Evolutionary conservation across 1,284 basidiomycete genomes (phyloP), one percentile per base, ranked within the genome.

Genomic region (Ceratorhiza oryzae-sativae): DNA sequence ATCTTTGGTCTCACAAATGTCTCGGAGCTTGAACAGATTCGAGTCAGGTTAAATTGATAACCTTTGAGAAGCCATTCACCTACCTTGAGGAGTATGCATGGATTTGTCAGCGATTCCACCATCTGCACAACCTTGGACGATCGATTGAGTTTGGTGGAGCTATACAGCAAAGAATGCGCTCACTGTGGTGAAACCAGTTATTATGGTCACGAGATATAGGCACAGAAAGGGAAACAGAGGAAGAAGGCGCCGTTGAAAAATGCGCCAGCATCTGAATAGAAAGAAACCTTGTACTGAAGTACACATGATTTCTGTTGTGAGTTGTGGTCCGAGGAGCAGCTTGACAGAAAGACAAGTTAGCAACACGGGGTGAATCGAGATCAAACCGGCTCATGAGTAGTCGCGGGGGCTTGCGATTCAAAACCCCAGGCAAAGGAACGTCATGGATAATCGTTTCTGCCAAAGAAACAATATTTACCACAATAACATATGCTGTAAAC

Each of bases 211-310:
- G 23, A 71, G 13, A 25, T 48, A 49, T 12, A 60, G 48, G 39
- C 10, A 13, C 1, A 71, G 34, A n/a, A 71, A 60, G 3, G 68
- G 68, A 9, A 60, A 1, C n/a, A 71, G 32, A 13, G 42, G 53
- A 5, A 61, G 18, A 6, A 53, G 12, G 36, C 58, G 68, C 15
- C 36, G 56, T 15, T 41, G 32, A 25, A 60, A 71, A 36, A 71
- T 71, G 3, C 58, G 20, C 68, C 68, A 71, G 48, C 68, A 71
- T 13, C 68, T 30, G 27, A 13, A 61, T 18, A 71, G 60, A 20
- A 71, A 71, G 39, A 71, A 71, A 10, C 46, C 39, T 42, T 71
- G 68, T 20, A 71, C 58, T 3, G 68, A 60, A 13, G 56, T 58
- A 13, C 46, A 13, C 9, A 71, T 13, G 18, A 51, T 36, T 0